Conservation (phyloP, 352 stramenopile genomes). For the Phytophthora tubulina region DNA sequence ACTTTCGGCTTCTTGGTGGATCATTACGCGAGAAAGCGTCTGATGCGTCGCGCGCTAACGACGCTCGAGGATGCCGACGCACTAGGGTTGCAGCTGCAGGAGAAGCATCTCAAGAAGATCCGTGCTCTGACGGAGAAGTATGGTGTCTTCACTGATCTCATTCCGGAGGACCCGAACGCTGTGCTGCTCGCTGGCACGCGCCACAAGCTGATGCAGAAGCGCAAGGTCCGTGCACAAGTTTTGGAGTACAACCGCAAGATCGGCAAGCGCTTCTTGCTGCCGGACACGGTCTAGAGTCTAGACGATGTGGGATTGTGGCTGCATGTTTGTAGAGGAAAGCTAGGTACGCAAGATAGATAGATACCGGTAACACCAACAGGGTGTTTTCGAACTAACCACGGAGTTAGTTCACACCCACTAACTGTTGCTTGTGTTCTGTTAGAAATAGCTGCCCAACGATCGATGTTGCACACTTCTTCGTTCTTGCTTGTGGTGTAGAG, state of each 20-base stretch:
- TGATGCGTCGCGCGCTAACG: conserved; percentile 69
- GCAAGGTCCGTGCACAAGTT: conserved; percentile 74
- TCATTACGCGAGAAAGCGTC: conserved; percentile 72
- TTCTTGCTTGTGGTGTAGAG: too few relatives aligned
- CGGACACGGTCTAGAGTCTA: conserved; percentile 47
- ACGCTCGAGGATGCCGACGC: conserved; percentile 73
- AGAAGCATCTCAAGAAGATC: conserved; percentile 80
- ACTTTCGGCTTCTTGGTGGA: conserved; percentile 80
- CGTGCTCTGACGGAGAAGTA: conserved; percentile 70
- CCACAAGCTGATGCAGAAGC: conserved; percentile 81
- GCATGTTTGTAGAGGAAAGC: background rate
- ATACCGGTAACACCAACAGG: too few relatives aligned
- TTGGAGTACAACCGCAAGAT: conserved; percentile 81
- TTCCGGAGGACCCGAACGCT: conserved; percentile 79
- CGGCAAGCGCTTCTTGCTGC: conserved; percentile 78
- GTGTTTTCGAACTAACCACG: background rate
- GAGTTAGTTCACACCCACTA: background rate
- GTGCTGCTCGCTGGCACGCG: conserved; percentile 69
- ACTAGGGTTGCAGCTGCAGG: conserved; percentile 57
- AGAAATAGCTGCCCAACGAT: too few relatives aligned
- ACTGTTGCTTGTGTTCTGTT: background rate
- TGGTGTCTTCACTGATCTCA: conserved; percentile 81
- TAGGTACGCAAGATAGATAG: background rate
- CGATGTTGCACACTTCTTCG: too few relatives aligned
- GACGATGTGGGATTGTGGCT: background rate